These are phyloP conservation scores for Hypericum perforatum DNA, from an alignment of 345 rosid species.

Conservation along the genomic window DNA sequence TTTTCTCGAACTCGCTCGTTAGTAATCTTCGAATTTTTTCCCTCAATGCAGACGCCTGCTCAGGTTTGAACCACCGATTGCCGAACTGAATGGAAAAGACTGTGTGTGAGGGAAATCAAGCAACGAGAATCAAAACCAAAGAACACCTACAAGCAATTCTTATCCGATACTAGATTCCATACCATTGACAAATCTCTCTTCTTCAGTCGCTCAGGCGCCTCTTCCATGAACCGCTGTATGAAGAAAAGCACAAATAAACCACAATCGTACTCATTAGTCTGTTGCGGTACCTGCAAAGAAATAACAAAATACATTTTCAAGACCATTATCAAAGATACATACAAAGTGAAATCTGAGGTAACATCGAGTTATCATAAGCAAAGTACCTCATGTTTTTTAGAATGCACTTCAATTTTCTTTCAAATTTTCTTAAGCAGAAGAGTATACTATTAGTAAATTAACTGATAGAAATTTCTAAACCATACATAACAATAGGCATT, in stretches of 20 bases:
- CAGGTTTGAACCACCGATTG: slow-evolving; percentile 75
- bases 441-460: no score
- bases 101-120: neutral
- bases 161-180: neutral
- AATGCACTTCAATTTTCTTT: no score
- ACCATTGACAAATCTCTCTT: neutral
- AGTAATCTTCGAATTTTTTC: slow-evolving; percentile 47
- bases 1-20: slow-evolving; percentile 31
- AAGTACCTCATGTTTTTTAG: no score
- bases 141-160: no score
- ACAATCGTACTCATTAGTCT: slow-evolving; percentile 83
- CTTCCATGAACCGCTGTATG: slow-evolving; percentile 1
- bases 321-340: no score
- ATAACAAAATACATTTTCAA: slow-evolving; percentile 1
- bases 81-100: slow-evolving; percentile 47
- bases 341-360: no score
- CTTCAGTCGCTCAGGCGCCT: slow-evolving; percentile 21
- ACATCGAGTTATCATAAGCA: no score
- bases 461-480: no score
- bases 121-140: no score
- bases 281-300: slow-evolving; percentile 78
- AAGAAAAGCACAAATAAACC: slow-evolving; percentile 59
- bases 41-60: slow-evolving; percentile 77
- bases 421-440: no score
- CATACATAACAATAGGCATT: no score